Evolutionary conservation across 75 land plant genomes (phyloP), one percentile per base, ranked within the genome.

Genomic region (Sequoia sempervirens): DNA sequence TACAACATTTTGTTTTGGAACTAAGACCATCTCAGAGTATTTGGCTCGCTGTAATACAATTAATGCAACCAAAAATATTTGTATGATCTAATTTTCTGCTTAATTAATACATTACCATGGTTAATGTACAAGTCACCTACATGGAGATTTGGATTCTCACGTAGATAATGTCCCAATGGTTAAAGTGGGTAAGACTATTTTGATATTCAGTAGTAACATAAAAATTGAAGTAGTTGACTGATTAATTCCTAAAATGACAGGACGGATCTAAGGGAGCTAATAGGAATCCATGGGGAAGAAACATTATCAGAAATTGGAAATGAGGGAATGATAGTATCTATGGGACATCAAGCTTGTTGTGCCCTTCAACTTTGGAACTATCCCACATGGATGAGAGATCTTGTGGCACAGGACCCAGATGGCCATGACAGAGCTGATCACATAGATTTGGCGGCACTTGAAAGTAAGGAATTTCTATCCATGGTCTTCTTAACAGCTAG

Each of bases 361-460:
- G 88, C 92, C 5, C 84, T 94, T 58, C 61, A 84, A 32, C 80
- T 92, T 14, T 94, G 89, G 89, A 94, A 94, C 89, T 92, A 94
- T 73, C 94, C 93, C 6, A 68, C 79, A 20, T 94, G 90, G 92
- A 80, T 94, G 88, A 91, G 95, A 52, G 52, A 85, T 82, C 88
- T 92, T 41, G 64, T 88, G 14, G 75, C 87, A 13, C 88, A 92
- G 30, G 88, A 92, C 73, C 82, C 85, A 14, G 84, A 92, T 84
- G 95, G 95, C 32, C 80, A 80, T 11, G 84, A 85, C 8, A 81
- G 92, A 78, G 85, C 88, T 17, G 85, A 90, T 69, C 89, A 50
- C 37, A 86, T 94, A n/a, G 92, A 94, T 82, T 30, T 94, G 89
- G 88, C 95, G 9, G 82, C 91, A 38, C 89, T 94, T 28, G 95